phyloP scores from a whole-genome alignment of 2,329 filamentous ascomycete species.

The Elsinoe batatas region DNA sequence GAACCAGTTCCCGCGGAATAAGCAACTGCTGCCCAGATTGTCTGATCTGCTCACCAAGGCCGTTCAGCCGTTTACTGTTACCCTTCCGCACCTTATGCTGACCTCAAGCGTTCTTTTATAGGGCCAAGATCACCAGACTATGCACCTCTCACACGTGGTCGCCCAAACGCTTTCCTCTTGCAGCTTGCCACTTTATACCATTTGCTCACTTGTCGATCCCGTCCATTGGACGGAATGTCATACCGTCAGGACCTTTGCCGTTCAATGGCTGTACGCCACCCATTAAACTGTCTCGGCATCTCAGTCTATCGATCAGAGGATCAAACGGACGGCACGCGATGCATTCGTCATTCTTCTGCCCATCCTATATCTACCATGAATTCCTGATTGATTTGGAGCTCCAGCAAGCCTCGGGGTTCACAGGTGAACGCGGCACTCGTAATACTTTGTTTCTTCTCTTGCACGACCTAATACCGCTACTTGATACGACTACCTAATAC shows the following conservation, averaged over 20 bases:
- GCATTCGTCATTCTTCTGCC: background rate
- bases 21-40: background rate
- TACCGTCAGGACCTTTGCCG: background rate
- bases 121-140: slow-evolving; percentile 2
- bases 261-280: background rate
- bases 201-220: background rate
- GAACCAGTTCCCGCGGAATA: background rate
- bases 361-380: slow-evolving; percentile 4
- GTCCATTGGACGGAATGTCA: background rate
- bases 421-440: slow-evolving; percentile 7
- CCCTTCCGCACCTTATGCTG: slow-evolving; percentile 1
- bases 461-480: background rate
- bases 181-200: background rate
- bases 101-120: slow-evolving; percentile 10
- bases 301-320: slow-evolving; percentile 4
- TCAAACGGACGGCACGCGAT: background rate
- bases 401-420: slow-evolving; percentile 1
- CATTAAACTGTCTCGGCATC: slow-evolving; percentile 5
- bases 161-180: background rate
- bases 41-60: background rate
- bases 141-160: background rate
- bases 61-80: background rate
- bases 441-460: background rate
- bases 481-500: background rate
- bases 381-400: background rate